A percentile compares a stretch with the other conserved stretches of the same genome.
These are phyloP conservation scores for Hypsizygus marmoreus DNA, from an alignment of 768 basidiomycete genomes.

Conservation along the genomic window DNA sequence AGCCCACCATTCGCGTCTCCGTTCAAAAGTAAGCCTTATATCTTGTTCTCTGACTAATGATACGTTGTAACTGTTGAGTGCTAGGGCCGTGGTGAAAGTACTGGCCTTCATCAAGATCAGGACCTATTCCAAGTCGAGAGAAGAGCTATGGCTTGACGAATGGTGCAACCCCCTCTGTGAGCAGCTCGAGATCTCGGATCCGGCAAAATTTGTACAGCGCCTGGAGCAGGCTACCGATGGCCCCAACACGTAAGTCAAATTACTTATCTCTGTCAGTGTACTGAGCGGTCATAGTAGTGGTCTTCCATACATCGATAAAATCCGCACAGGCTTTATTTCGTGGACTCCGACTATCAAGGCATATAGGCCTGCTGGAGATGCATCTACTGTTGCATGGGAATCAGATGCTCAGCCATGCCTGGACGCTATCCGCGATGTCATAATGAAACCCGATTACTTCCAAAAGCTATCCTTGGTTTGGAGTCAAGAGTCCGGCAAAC, in stretches of 20 bases:
- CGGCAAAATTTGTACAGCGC: conserved; percentile 48
- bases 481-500: conserved; percentile 78
- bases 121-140: conserved; percentile 61
- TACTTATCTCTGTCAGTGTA: background rate
- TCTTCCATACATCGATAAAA: conserved; percentile 72
- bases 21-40: conserved; percentile 62
- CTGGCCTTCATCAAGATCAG: conserved; percentile 74
- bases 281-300: conserved; percentile 29
- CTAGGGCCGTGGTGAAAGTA: conserved; percentile 67
- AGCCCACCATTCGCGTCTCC: conserved; percentile 63
- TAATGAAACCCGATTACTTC: conserved; percentile 60
- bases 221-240: conserved; percentile 42
- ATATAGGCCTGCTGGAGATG: conserved; percentile 47
- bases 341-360: conserved; percentile 70
- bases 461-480: conserved; percentile 62
- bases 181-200: conserved; percentile 47
- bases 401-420: conserved; percentile 49
- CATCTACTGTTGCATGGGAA: conserved; percentile 54
- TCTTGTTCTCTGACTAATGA: background rate
- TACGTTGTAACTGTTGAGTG: conserved; percentile 4
- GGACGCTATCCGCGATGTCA: conserved; percentile 47
- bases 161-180: conserved; percentile 66
- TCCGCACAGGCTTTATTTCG: conserved; percentile 74
- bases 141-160: conserved; percentile 73
- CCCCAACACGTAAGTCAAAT: conserved; percentile 33